A percentile compares a stretch with the other conserved stretches of the same genome.
phyloP scores from a whole-genome alignment of 371 early-diverging fungal species.

The Mortierella sp. region DNA sequence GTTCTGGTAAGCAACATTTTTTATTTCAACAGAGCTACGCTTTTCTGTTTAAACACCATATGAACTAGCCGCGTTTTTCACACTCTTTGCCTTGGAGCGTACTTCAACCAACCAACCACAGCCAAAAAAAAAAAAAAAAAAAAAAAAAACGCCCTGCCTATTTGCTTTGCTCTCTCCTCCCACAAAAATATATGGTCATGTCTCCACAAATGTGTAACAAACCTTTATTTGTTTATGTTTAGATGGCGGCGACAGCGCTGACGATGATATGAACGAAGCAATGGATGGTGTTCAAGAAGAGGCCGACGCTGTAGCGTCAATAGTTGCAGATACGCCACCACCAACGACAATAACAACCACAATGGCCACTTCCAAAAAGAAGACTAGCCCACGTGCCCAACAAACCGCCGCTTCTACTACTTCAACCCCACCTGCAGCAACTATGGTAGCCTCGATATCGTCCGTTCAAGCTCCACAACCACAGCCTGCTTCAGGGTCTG shows the following conservation, averaged over 20 bases:
- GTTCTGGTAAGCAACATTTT: slow-evolving; percentile 14
- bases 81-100: neutral
- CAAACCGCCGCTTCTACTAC: slow-evolving; percentile 11
- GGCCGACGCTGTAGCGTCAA: neutral
- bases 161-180: neutral
- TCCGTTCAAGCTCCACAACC: neutral
- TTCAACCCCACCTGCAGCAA: neutral
- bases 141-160: neutral
- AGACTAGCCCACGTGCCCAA: neutral
- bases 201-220: neutral
- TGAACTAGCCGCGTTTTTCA: neutral
- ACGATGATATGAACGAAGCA: slow-evolving; percentile 21
- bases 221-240: neutral
- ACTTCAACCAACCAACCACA: neutral
- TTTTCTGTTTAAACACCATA: neutral
- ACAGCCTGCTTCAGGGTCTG: neutral
- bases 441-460: neutral
- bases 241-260: slow-evolving; percentile 23
- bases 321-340: neutral
- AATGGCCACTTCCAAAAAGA: slow-evolving; percentile 16
- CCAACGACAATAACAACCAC: neutral
- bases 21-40: neutral
- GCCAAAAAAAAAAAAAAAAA: too few species aligned
- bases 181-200: neutral
- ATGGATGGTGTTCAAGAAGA: slow-evolving; percentile 5